Base-by-base conservation (phyloP, 441 rosid species). In the Pelargonium cotyledonis region DNA sequence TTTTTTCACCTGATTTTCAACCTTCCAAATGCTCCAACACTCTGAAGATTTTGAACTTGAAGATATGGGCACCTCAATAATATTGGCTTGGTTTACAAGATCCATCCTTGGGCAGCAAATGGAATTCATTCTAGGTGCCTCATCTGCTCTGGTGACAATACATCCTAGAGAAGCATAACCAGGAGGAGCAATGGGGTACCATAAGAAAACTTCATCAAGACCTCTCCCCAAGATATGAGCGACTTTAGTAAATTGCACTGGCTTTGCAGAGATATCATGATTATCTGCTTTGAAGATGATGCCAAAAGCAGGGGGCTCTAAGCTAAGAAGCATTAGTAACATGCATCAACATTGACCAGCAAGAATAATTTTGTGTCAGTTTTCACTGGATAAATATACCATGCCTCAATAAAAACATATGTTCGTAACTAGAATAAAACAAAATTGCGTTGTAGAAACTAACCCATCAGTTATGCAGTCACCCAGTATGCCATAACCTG, bases 381-480 rank as follows among this genome's bases (percentile, higher is more conserved):
- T 23, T 19, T 26, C 23, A 57, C 11, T 8, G 26, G 62, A 26
- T 18, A 19, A 57, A 57, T 23, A 57, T 57, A 26, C 29, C 26
- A 57, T 57, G 62, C 61, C 5, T 16, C 61, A 57, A 57, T 18
- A 57, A 57, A 26, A 19, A 19, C 19, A 57, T 57, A 16, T 19
- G 62, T 18, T 44, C 49, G 8, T 9, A 23, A 63, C 65, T 65
- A 31, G 38, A 31, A 44, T 11, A 65, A 57, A 31, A 29, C 46
- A 44, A 68, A 51, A 68, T 23, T 65, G 55, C 60, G 61, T 57
- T 5, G 70, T 29, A 77, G 68, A 65, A 19, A 65, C 91, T 82
- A 66, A 95, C 99, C 99, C 97, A 84, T 96, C 99, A 8, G 82
- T 83, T 78, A 91, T 85, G 89, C 96, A 93, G 83, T 95, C 99